These are phyloP conservation scores for Gentiana dahurica DNA, from an alignment of 257 asterid genomes.

Conservation along the genomic window DNA sequence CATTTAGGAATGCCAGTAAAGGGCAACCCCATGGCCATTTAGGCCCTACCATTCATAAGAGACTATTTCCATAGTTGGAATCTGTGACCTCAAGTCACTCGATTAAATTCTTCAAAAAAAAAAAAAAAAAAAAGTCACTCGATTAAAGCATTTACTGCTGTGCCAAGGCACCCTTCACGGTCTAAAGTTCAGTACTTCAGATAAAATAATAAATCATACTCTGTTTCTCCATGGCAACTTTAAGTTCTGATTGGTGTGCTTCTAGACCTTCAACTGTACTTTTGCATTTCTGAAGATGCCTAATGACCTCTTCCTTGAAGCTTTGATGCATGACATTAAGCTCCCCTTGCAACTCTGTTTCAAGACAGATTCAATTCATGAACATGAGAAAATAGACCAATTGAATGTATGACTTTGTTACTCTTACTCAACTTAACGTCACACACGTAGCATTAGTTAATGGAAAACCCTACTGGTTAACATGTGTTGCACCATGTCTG, in stretches of 20 bases:
- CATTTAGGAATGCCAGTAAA: no score
- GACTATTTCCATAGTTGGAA: no score
- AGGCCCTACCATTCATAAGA: no score
- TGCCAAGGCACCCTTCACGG: neutral
- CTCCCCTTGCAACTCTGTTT: constrained; percentile 63
- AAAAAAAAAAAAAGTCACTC: neutral
- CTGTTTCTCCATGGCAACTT: constrained; percentile 56
- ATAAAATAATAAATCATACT: constrained; percentile 29
- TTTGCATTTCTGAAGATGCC: constrained; percentile 50
- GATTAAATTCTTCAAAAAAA: neutral
- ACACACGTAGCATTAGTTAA: no score
- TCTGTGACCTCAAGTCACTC: no score
- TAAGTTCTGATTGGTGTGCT: constrained; percentile 57
- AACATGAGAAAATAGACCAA: constrained; percentile 8
- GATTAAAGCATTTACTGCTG: neutral
- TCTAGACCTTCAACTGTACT: constrained; percentile 60
- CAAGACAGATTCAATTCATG: constrained; percentile 15
- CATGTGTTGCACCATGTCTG: no score
- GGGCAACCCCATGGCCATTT: no score
- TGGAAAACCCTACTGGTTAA: no score
- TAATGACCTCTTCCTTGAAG: constrained; percentile 60
- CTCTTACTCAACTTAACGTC: no score
- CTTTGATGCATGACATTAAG: constrained; percentile 45
- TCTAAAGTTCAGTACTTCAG: neutral
- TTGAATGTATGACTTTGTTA: no score